Evolutionary conservation across 257 asterid genomes (phyloP).

Genomic region (Solanum neorickii): DNA sequence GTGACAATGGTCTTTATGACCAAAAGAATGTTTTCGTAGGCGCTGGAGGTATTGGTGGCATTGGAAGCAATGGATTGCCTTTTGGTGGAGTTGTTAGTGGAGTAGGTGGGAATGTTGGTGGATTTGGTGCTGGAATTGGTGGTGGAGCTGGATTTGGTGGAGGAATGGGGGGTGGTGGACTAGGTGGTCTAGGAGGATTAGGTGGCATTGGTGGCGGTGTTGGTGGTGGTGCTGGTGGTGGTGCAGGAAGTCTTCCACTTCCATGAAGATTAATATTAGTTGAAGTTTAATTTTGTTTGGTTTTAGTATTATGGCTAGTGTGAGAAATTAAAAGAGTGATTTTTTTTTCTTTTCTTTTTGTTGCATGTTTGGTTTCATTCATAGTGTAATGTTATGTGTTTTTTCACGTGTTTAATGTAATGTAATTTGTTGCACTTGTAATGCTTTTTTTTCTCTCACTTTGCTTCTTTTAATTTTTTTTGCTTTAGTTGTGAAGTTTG

Average conservation of each 20-base stretch:
- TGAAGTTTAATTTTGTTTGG: background rate
- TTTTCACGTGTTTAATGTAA: background rate
- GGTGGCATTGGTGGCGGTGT: background rate
- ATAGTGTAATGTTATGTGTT: background rate
- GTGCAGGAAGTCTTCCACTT: conserved; percentile 12
- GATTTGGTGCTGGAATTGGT: background rate
- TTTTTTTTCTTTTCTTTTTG: background rate
- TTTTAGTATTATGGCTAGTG: background rate
- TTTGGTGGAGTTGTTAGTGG: conserved; percentile 3
- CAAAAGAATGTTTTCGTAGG: conserved; percentile 24
- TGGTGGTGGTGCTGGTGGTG: conserved; percentile 16
- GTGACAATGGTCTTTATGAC: conserved; percentile 16
- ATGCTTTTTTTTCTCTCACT: background rate
- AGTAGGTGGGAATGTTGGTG: conserved; percentile 4
- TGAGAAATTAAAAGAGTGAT: background rate
- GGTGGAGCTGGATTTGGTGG: conserved; percentile 6
- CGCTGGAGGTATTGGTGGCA: conserved; percentile 4
- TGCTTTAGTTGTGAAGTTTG: background rate
- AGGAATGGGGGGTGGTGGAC: background rate
- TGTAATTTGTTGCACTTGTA: background rate
- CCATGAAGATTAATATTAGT: conserved; percentile 8
- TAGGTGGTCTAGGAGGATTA: background rate
- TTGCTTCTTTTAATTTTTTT: background rate
- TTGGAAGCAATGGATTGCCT: background rate
- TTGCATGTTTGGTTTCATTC: background rate